Conservation (phyloP, 129 eudicot genomes). For the Erigeron canadensis region DNA sequence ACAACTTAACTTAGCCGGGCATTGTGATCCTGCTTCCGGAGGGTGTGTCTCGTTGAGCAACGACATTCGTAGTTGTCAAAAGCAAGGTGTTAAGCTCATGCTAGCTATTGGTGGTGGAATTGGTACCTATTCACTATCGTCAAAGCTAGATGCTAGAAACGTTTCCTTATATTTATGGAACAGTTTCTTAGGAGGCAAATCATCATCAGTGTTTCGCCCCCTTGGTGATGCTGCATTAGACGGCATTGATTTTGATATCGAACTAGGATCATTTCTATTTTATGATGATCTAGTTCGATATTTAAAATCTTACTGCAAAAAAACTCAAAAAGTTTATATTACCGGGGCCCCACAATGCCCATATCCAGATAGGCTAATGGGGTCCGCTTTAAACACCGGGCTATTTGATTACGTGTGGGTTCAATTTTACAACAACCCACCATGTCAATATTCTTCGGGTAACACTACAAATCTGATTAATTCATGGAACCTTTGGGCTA, state of each 20-base stretch:
- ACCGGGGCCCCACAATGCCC: conserved; percentile 64
- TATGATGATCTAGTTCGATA: conserved; percentile 49
- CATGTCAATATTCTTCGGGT: conserved; percentile 48
- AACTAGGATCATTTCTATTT: conserved; percentile 41
- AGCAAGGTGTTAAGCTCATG: conserved; percentile 54
- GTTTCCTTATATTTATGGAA: conserved; percentile 62
- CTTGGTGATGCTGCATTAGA: conserved; percentile 61
- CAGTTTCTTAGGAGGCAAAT: conserved; percentile 61
- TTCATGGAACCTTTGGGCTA: conserved; percentile 63
- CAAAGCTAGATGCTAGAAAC: conserved; percentile 51
- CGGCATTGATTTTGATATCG: conserved; percentile 77
- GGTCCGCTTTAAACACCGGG: conserved; percentile 43
- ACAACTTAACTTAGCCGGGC: conserved; percentile 65
- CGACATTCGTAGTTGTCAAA: conserved; percentile 54
- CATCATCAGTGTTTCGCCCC: conserved; percentile 47
- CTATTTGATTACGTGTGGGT: conserved; percentile 72
- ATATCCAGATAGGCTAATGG: conserved; percentile 45
- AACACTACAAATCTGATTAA: conserved; percentile 32
- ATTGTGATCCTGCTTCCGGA: conserved; percentile 57
- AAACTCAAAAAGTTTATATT: conserved; percentile 34
- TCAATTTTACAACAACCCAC: conserved; percentile 71
- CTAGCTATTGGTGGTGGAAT: conserved; percentile 74
- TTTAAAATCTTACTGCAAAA: conserved; percentile 29
- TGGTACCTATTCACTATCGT: conserved; percentile 50
- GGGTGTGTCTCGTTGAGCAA: conserved; percentile 36